A percentile compares a stretch with the other conserved stretches of the same genome.
These are phyloP conservation scores for Stramenopiles sp. DNA, from an alignment of 352 stramenopile species.

Conservation along the genomic window DNA sequence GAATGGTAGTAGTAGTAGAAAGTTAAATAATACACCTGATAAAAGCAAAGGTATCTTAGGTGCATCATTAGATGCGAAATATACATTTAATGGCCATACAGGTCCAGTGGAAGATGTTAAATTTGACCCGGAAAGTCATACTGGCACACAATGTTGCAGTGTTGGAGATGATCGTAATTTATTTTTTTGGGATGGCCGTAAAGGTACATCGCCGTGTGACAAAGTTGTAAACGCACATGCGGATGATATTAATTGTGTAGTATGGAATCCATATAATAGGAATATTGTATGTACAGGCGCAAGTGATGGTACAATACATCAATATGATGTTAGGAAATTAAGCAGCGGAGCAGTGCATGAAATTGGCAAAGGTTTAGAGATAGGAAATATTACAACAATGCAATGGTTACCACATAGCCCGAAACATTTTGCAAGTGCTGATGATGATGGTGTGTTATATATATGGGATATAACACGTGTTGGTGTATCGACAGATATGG, in stretches of 20 bases:
- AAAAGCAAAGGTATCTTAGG: neutral
- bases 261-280: neutral
- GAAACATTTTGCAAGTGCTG: neutral
- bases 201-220: neutral
- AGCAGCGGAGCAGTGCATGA: neutral
- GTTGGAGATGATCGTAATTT: neutral
- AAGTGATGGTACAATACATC: neutral
- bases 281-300: neutral
- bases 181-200: neutral
- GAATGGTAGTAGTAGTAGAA: neutral
- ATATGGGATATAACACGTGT: neutral
- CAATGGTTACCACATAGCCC: neutral
- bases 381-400: neutral
- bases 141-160: neutral
- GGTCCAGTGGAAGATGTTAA: neutral
- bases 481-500: neutral
- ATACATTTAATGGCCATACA: neutral
- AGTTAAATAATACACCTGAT: neutral
- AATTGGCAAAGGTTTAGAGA: neutral
- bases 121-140: neutral
- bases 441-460: neutral
- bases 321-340: neutral
- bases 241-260: neutral
- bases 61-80: neutral
- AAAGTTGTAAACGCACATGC: neutral